Conservation (phyloP, 2,329 filamentous ascomycete species). For the Ceratocystis colombiana region DNA sequence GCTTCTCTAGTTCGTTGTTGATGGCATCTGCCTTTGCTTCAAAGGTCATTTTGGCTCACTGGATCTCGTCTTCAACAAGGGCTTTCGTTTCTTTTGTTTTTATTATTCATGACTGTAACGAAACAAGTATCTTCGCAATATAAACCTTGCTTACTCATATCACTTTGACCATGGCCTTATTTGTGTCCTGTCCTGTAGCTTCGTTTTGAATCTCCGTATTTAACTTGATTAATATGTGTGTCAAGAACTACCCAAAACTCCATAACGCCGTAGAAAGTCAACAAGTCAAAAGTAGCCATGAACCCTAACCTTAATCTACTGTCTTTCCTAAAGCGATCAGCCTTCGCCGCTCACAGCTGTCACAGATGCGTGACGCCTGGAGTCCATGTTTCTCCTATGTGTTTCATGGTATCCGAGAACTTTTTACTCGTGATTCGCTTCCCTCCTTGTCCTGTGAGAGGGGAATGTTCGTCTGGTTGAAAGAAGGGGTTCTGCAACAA, state of each 20-base stretch:
- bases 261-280: constrained; percentile 29
- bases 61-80: not conserved
- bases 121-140: constrained; percentile 13
- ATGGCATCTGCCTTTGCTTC: not conserved
- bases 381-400: constrained; percentile 76
- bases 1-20: not conserved
- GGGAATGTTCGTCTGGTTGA: constrained; percentile 72
- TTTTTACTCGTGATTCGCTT: constrained; percentile 69
- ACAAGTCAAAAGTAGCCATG: constrained; percentile 22
- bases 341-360: constrained; percentile 26
- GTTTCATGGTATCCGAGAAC: constrained; percentile 72
- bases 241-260: constrained; percentile 11
- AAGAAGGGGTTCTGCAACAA: constrained; percentile 93
- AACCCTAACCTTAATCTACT: constrained; percentile 24
- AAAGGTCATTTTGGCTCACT: not conserved
- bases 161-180: not conserved
- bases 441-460: constrained; percentile 43
- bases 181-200: not conserved
- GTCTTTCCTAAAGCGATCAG: not conserved
- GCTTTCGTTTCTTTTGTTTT: not conserved
- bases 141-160: constrained; percentile 6
- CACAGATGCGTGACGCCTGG: constrained; percentile 58
- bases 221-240: not conserved
- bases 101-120: constrained; percentile 16
- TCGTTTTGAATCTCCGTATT: not conserved